These are phyloP conservation scores for Rhododendron simsii DNA, from an alignment of 148 eudicot genomes.

Conservation along the genomic window DNA sequence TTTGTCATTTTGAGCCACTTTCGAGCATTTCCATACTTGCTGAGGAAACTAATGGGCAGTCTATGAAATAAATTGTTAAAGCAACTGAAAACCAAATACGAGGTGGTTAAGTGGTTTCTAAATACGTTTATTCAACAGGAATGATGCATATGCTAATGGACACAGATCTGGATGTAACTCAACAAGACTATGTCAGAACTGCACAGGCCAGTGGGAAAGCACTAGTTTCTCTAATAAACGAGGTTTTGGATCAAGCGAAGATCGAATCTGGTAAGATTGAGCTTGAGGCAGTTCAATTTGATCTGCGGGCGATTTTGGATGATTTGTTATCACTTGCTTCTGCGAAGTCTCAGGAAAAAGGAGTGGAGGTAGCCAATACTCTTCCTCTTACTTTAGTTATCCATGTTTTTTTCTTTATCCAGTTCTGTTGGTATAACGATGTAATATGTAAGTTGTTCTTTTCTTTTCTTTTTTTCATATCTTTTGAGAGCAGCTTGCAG, in stretches of 20 bases:
- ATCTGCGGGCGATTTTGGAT: constrained; percentile 77
- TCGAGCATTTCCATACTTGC: neutral
- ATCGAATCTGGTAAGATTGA: constrained; percentile 92
- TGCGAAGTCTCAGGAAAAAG: constrained; percentile 92
- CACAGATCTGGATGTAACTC: constrained; percentile 86
- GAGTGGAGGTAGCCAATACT: constrained; percentile 69
- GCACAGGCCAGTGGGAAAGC: constrained; percentile 97
- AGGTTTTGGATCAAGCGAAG: constrained; percentile 97
- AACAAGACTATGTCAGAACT: constrained; percentile 90
- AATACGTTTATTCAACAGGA: constrained; percentile 37
- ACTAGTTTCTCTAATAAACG: constrained; percentile 89
- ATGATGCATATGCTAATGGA: constrained; percentile 97
- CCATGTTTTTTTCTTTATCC: neutral
- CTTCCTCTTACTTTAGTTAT: neutral
- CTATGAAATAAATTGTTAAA: neutral
- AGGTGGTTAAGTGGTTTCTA: neutral
- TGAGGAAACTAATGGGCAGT: neutral
- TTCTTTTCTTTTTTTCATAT: neutral
- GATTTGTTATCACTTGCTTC: constrained; percentile 91
- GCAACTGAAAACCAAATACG: neutral
- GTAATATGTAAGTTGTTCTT: neutral
- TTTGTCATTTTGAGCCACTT: neutral
- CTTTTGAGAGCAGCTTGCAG: constrained; percentile 67
- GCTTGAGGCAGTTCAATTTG: constrained; percentile 81
- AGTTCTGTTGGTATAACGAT: neutral